phyloP scores from a whole-genome alignment of 371 early-diverging fungal genomes.

The Choanephora cucurbitarum region DNA sequence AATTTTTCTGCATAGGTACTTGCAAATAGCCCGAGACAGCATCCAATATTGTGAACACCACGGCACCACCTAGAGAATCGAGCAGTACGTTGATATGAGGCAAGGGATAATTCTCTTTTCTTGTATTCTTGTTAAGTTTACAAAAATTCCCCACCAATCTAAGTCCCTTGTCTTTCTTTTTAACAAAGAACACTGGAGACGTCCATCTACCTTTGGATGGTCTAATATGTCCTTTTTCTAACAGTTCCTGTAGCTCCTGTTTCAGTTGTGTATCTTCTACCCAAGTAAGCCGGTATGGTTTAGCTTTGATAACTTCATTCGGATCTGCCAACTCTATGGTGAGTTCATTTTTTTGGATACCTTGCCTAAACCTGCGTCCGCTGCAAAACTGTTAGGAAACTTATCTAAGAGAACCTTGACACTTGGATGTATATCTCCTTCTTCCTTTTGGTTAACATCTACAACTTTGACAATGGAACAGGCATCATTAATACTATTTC shows the following conservation, averaged over 20 bases:
- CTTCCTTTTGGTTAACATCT: too few species aligned
- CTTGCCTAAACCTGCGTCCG: constrained; percentile 4
- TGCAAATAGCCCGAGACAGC: constrained; percentile 42
- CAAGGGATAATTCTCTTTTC: constrained; percentile 36
- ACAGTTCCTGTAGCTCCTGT: constrained; percentile 11
- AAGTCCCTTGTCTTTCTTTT: constrained; percentile 42
- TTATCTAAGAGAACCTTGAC: too few species aligned
- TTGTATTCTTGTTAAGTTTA: constrained; percentile 42
- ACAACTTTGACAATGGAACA: too few species aligned
- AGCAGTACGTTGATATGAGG: constrained; percentile 43
- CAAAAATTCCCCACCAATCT: constrained; percentile 34
- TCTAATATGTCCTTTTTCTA: constrained; percentile 15
- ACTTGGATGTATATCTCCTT: too few species aligned
- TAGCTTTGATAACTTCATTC: constrained; percentile 2
- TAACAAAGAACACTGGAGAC: constrained; percentile 45
- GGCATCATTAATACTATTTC: too few species aligned
- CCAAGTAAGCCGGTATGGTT: constrained; percentile 11
- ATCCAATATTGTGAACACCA: background rate
- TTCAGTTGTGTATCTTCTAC: constrained; percentile 15
- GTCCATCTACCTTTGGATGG: constrained; percentile 18
- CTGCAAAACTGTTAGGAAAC: background rate
- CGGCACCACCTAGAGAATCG: constrained; percentile 22
- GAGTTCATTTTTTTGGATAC: background rate
- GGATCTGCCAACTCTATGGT: background rate
- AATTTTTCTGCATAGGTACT: constrained; percentile 23